Conservation (phyloP, 1,284 basidiomycete genomes). For the Sutorius eximius region DNA sequence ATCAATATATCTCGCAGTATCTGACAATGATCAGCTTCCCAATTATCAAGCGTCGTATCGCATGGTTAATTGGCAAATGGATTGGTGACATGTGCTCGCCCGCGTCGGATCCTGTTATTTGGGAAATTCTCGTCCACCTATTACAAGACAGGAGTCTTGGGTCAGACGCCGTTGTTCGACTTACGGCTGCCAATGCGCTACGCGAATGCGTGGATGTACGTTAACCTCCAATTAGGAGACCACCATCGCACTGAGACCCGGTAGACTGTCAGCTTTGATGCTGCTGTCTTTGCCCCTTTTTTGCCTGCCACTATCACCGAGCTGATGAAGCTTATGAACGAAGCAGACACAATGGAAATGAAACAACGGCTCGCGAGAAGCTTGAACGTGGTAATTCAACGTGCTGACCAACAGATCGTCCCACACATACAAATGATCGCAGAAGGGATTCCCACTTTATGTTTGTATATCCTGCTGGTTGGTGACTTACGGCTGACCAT, state of each 20-base stretch:
- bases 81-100: slow-evolving; percentile 63
- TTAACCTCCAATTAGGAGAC: slow-evolving; percentile 5
- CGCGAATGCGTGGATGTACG: slow-evolving; percentile 82
- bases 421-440: slow-evolving; percentile 69
- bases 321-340: slow-evolving; percentile 67
- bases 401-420: slow-evolving; percentile 66
- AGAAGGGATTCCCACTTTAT: slow-evolving; percentile 71
- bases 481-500: slow-evolving; percentile 4
- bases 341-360: slow-evolving; percentile 75
- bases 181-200: slow-evolving; percentile 76
- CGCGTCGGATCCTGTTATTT: slow-evolving; percentile 65
- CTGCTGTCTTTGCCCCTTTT: slow-evolving; percentile 58
- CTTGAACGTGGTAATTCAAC: slow-evolving; percentile 74
- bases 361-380: slow-evolving; percentile 73
- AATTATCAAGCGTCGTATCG: slow-evolving; percentile 85
- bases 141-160: slow-evolving; percentile 66
- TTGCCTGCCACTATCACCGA: slow-evolving; percentile 58
- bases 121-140: slow-evolving; percentile 79
- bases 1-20: slow-evolving; percentile 3
- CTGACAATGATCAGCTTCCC: slow-evolving; percentile 59
- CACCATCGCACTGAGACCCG: slow-evolving; percentile 7
- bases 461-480: slow-evolving; percentile 45
- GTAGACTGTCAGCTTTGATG: slow-evolving; percentile 63
- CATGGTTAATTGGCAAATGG: slow-evolving; percentile 89
- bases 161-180: slow-evolving; percentile 78